These are phyloP conservation scores for Gamarada debralockiae DNA, from an alignment of 495 filamentous ascomycete species.

Conservation along the genomic window DNA sequence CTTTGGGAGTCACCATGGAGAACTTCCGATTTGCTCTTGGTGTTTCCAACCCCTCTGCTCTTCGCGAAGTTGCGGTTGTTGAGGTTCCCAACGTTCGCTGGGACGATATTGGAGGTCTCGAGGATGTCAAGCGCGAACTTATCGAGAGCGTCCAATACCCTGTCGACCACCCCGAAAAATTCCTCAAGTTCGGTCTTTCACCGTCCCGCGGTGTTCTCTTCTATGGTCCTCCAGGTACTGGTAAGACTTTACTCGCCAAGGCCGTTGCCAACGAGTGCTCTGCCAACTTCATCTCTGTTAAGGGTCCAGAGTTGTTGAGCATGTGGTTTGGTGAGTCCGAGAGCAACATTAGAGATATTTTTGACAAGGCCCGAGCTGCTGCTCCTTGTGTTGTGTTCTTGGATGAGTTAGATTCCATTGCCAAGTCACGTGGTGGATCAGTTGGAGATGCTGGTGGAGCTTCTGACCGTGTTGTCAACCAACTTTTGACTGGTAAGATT, in stretches of 20 bases:
- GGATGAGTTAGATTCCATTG: slow-evolving; percentile 97
- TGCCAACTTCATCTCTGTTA: slow-evolving; percentile 99
- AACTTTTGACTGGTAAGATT: slow-evolving; percentile 89
- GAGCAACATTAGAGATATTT: slow-evolving; percentile 99
- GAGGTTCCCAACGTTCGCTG: slow-evolving; percentile 98
- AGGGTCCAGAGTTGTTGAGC: slow-evolving; percentile 94
- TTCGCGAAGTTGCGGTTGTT: slow-evolving; percentile 97
- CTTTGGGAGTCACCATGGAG: slow-evolving; percentile 97
- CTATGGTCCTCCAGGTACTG: slow-evolving; percentile 97
- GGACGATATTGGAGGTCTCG: slow-evolving; percentile 99
- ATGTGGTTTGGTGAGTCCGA: slow-evolving; percentile 99
- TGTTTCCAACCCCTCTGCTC: slow-evolving; percentile 96
- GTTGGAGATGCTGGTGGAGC: slow-evolving; percentile 96
- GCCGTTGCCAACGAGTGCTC: slow-evolving; percentile 98
- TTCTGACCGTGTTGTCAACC: slow-evolving; percentile 99
- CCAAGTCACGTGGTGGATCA: slow-evolving; percentile 98
- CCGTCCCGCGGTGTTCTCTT: slow-evolving; percentile 98
- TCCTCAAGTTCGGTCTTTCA: slow-evolving; percentile 99
- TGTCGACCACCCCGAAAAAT: slow-evolving; percentile 98
- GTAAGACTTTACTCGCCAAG: slow-evolving; percentile 99
- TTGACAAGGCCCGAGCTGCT: slow-evolving; percentile 98
- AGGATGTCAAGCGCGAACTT: slow-evolving; percentile 98
- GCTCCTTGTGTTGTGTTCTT: slow-evolving; percentile 99
- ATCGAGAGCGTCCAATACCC: slow-evolving; percentile 99
- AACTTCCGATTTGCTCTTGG: slow-evolving; percentile 99